Evolutionary conservation across 441 rosid genomes (phyloP).

Genomic region (Pelargonium australe): DNA sequence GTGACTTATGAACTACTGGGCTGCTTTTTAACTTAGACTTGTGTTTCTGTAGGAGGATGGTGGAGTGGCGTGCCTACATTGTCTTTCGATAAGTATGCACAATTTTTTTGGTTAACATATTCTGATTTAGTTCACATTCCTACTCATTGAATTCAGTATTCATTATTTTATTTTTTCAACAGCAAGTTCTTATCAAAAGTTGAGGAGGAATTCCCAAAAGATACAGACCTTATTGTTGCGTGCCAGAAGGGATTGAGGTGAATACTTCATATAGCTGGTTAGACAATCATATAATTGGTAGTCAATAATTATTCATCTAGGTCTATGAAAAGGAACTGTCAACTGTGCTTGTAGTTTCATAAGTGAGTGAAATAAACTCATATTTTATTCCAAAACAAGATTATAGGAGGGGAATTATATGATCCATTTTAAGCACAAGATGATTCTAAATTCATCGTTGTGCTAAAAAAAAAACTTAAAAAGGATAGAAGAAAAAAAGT

Average conservation of each 20-base stretch:
- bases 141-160: conserved; percentile 11
- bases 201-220: conserved; percentile 71
- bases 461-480: not conserved
- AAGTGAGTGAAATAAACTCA: not conserved
- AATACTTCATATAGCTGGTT: conserved; percentile 6
- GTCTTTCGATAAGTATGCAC: conserved; percentile 55
- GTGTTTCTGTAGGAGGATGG: conserved; percentile 72
- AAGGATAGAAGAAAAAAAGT: not conserved
- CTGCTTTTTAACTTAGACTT: conserved; percentile 15
- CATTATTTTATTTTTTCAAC: conserved; percentile 25
- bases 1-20: not conserved
- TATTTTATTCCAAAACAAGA: not conserved
- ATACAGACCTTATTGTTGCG: conserved; percentile 73
- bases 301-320: no score
- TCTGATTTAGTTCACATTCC: conserved; percentile 9
- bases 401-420: no score
- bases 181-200: conserved; percentile 63
- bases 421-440: no score
- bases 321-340: not conserved
- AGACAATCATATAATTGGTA: no score
- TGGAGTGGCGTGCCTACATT: conserved; percentile 85
- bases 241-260: conserved; percentile 97
- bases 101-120: conserved; percentile 9
- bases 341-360: not conserved
- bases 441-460: no score